A percentile compares a stretch with the other conserved stretches of the same genome.
Conservation (phyloP, 2,329 filamentous ascomycete species). For the Diaporthe nobilis region DNA sequence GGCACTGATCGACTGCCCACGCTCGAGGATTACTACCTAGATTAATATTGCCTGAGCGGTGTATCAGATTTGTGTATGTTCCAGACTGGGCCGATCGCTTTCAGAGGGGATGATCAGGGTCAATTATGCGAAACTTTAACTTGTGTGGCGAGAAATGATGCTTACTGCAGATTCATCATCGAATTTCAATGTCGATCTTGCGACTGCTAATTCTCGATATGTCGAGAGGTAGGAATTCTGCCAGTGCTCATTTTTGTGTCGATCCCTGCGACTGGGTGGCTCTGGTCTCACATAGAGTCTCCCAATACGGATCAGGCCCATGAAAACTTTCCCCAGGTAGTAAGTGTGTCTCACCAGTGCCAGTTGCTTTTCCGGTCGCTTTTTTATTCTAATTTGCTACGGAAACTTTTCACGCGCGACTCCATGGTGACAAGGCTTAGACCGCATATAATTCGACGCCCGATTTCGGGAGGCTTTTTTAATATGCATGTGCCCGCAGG, state of each 20-base stretch:
- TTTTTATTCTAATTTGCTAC: background rate
- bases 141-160: no score
- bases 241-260: background rate
- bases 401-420: no score
- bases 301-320: background rate
- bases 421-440: background rate
- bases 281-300: background rate
- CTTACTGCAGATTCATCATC: background rate
- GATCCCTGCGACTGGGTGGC: background rate
- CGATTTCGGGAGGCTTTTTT: background rate
- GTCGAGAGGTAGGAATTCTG: background rate
- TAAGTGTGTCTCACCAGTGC: background rate
- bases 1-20: background rate
- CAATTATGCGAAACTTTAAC: background rate
- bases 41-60: background rate
- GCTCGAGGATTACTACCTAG: slow-evolving; percentile 10
- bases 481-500: background rate
- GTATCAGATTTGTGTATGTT: background rate
- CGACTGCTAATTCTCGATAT: no score
- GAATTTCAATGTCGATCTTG: background rate
- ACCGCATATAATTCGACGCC: background rate
- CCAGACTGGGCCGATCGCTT: background rate
- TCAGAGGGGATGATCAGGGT: background rate
- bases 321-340: background rate
- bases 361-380: background rate